Conservation (phyloP, 75 land plant species). For the Sequoia sempervirens region DNA sequence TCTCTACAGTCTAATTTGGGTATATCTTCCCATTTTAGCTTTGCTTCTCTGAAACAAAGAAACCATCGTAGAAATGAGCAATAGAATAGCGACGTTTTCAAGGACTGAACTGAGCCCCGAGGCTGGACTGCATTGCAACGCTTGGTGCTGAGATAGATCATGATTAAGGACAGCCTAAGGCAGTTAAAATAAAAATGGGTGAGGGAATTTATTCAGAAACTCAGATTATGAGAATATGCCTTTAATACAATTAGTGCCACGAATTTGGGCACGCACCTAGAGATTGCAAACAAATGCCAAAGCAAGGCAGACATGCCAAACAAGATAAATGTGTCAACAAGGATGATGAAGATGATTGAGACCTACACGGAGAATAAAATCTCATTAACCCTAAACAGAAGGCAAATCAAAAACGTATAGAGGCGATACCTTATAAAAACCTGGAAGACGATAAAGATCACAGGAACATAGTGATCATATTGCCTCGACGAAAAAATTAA, state of each 20-base stretch:
- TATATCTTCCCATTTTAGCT: not conserved
- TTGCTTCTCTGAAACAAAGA: not conserved
- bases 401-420: not conserved
- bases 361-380: not conserved
- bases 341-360: not conserved
- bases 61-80: not conserved
- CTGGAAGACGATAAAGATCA: not conserved
- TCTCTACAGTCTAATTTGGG: not conserved
- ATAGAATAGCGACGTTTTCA: not conserved
- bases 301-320: not conserved
- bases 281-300: not conserved
- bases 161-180: not conserved
- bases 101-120: not conserved
- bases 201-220: not conserved
- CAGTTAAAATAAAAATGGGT: no score
- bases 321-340: not conserved
- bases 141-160: not conserved
- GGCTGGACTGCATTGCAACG: not conserved
- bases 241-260: not conserved
- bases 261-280: not conserved
- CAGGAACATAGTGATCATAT: not conserved
- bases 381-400: not conserved
- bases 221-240: not conserved
- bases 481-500: not conserved
- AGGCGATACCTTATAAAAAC: not conserved